Evolutionary conservation across 2,329 filamentous ascomycete genomes (phyloP).

Genomic region (Achaetomium macrosporum): DNA sequence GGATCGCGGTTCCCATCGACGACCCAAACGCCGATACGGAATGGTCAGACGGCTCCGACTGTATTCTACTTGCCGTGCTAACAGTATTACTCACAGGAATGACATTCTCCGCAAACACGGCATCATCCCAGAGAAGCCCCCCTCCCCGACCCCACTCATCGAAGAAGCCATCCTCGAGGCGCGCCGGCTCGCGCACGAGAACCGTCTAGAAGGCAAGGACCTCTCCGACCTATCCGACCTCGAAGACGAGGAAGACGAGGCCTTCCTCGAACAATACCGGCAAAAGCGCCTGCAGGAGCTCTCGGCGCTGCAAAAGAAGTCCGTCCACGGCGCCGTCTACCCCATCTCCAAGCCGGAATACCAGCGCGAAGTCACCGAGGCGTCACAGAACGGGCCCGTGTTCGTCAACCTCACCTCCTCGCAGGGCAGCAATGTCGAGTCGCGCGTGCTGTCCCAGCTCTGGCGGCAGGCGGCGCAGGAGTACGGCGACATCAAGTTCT

Average conservation of each 20-base stretch:
- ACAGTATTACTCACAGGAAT: constrained; percentile 58
- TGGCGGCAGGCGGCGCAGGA: constrained; percentile 80
- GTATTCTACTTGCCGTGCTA: not conserved
- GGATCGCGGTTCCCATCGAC: constrained; percentile 77
- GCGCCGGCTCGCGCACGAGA: constrained; percentile 78
- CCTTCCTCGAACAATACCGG: constrained; percentile 80
- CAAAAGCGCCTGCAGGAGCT: constrained; percentile 84
- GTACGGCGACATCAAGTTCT: constrained; percentile 95
- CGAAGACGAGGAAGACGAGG: constrained; percentile 93
- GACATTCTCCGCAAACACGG: constrained; percentile 96
- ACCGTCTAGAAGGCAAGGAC: constrained; percentile 88
- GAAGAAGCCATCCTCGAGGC: constrained; percentile 89
- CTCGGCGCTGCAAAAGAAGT: constrained; percentile 65
- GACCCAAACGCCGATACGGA: constrained; percentile 97
- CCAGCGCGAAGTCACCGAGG: constrained; percentile 82
- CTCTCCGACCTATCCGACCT: constrained; percentile 89
- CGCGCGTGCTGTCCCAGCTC: constrained; percentile 72
- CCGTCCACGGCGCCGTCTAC: constrained; percentile 84
- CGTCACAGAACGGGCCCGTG: constrained; percentile 62
- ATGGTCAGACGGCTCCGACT: constrained; percentile 54
- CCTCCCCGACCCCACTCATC: constrained; percentile 91
- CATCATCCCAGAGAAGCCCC: constrained; percentile 94
- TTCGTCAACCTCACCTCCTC: constrained; percentile 79
- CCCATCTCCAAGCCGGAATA: constrained; percentile 94
- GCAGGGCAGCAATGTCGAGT: constrained; percentile 75